Evolutionary conservation across 345 rosid genomes (phyloP).

Genomic region (Ricinus communis): DNA sequence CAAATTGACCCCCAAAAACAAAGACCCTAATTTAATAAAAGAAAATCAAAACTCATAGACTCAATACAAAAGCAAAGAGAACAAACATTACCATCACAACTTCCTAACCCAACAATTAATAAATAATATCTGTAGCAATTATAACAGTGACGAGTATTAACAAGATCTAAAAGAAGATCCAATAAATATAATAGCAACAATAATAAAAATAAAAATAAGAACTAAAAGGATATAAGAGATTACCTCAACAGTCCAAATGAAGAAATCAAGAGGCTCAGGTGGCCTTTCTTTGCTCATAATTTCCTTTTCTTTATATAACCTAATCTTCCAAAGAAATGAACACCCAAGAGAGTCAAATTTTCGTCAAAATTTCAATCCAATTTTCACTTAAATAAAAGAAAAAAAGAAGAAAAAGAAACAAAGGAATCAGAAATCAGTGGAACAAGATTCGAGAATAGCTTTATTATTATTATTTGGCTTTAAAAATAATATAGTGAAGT

Average conservation of each 20-base stretch:
- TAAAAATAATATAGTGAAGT: too few relatives aligned
- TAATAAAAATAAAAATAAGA: background rate
- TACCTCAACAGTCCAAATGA: slow-evolving; percentile 99
- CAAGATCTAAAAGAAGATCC: slow-evolving; percentile 26
- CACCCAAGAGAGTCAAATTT: too few relatives aligned
- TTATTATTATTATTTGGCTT: too few relatives aligned
- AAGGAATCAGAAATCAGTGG: background rate
- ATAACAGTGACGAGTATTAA: too few relatives aligned
- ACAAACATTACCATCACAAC: slow-evolving; percentile 10
- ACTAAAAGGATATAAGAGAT: background rate
- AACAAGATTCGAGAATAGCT: background rate
- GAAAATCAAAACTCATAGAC: too few relatives aligned
- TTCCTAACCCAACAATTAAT: background rate
- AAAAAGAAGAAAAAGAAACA: background rate
- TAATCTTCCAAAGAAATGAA: background rate
- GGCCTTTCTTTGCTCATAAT: slow-evolving; percentile 78
- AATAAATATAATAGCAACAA: background rate
- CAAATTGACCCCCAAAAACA: background rate
- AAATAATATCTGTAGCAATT: background rate
- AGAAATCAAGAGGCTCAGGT: slow-evolving; percentile 99
- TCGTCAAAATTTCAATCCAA: too few relatives aligned
- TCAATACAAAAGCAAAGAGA: too few relatives aligned
- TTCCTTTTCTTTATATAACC: slow-evolving; percentile 26
- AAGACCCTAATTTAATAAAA: background rate
- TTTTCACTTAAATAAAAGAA: too few relatives aligned